These are phyloP conservation scores for Aspergillus sp. DNA, from an alignment of 2,329 filamentous ascomycete species.

Conservation along the genomic window DNA sequence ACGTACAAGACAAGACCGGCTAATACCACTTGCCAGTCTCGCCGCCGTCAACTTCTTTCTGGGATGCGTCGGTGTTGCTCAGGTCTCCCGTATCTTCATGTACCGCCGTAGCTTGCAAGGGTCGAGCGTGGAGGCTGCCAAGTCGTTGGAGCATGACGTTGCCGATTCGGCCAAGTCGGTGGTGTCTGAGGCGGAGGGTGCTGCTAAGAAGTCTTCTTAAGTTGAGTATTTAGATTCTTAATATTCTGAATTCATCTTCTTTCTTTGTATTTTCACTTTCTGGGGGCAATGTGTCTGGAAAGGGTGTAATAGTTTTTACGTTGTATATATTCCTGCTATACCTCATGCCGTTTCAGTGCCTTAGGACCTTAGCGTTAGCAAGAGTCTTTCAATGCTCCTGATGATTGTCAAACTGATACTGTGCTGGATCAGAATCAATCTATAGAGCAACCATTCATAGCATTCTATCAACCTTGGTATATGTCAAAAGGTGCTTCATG, in stretches of 20 bases:
- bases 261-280: neutral
- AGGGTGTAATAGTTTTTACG: too few species aligned
- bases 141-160: constrained; percentile 31
- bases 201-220: constrained; percentile 24
- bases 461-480: too few species aligned
- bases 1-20: neutral
- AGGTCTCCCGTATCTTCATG: constrained; percentile 67
- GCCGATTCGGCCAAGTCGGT: constrained; percentile 29
- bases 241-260: neutral
- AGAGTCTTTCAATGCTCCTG: too few species aligned
- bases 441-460: too few species aligned
- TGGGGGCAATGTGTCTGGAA: neutral
- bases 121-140: constrained; percentile 29
- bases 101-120: constrained; percentile 53
- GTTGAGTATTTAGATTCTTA: neutral
- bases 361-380: too few species aligned
- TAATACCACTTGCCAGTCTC: constrained; percentile 47
- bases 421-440: too few species aligned
- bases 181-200: constrained; percentile 22
- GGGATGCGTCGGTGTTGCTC: constrained; percentile 73
- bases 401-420: too few species aligned
- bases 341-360: too few species aligned
- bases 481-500: too few species aligned
- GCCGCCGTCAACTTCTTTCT: constrained; percentile 98
- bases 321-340: too few species aligned